Evolutionary conservation across 75 land plant genomes (phyloP).

Genomic region (Picea sitchensis): DNA sequence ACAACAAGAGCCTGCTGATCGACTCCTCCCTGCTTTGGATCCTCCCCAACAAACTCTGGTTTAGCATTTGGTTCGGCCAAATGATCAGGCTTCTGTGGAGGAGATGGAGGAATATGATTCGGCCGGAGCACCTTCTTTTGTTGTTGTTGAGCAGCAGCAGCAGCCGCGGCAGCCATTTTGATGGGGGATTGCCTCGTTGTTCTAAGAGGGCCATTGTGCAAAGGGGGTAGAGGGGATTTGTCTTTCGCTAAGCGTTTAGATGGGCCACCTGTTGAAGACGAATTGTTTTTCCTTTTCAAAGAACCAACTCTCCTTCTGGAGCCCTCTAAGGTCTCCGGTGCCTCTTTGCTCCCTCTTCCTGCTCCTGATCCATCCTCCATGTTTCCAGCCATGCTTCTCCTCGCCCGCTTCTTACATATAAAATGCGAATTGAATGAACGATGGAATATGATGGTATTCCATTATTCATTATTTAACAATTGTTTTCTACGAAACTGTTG

Average conservation of each 20-base stretch:
- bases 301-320: neutral
- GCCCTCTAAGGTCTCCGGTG: neutral
- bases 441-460: neutral
- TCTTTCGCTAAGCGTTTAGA: conserved; percentile 43
- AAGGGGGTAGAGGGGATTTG: conserved; percentile 13
- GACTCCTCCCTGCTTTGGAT: neutral
- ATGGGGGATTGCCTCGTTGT: conserved; percentile 42
- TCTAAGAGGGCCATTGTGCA: conserved; percentile 45
- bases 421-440: neutral
- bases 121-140: neutral
- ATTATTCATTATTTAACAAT: neutral
- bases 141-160: neutral
- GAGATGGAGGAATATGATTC: neutral
- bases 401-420: neutral
- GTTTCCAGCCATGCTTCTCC: conserved; percentile 1
- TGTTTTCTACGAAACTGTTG: neutral
- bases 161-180: conserved; percentile 13
- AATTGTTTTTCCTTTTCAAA: neutral
- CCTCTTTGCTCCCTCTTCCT: neutral
- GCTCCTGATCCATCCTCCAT: conserved; percentile 1
- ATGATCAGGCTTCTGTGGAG: neutral
- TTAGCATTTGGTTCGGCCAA: neutral
- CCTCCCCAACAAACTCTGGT: conserved; percentile 6
- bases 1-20: conserved; percentile 17
- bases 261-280: conserved; percentile 12